Evolutionary conservation across 2,329 filamentous ascomycete species (phyloP), one percentile per base, ranked within the genome.

Genomic region (Xylaria arbuscula): DNA sequence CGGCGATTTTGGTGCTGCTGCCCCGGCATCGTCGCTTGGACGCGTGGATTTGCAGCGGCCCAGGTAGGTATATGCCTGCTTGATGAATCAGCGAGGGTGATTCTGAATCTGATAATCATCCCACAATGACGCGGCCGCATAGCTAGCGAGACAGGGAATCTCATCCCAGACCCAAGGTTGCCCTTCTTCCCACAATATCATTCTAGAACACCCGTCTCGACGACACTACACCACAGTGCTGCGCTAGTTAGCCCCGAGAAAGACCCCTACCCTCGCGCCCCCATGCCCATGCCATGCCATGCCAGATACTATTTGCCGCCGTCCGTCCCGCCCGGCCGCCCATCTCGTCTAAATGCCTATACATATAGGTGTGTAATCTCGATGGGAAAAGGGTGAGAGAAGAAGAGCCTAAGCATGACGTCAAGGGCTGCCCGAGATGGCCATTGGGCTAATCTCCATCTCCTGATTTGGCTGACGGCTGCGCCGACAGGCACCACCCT

Each of bases 91-190:
- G 58, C 47, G 62, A 17, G 53, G 50, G 36, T 40, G 22, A 50
- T 51, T 50, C 53, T 55, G 63, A 64, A 69, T 69, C 67, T 69
- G 63, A 69, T 66, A 66, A 66, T 66, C 58, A 66, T 69, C 47
- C 64, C 64, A 69, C 64, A 67, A 70, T 70, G 68, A 70, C 68
- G 68, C 64, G 64, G 63, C 67, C 67, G 64, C 64, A 65, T 66
- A 34, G 48, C 62, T 60, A 57, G 64, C 64, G 47, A 60, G 64
- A 42, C 67, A 63, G 50, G 67, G 67, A 67, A 69, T 57, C 56
- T 53, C 60, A 69, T 64, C 60, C 64, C 48, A 70, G 57, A 45
- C 28, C 54, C 42, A 66, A 56, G 63, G 40, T 22, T 11, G 13
- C 13, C 38, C 53, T 24, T 38, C 38, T 63, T 54, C 57, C 68